Conservation (phyloP, 2,329 filamentous ascomycete genomes). For the Onygenales sp. region DNA sequence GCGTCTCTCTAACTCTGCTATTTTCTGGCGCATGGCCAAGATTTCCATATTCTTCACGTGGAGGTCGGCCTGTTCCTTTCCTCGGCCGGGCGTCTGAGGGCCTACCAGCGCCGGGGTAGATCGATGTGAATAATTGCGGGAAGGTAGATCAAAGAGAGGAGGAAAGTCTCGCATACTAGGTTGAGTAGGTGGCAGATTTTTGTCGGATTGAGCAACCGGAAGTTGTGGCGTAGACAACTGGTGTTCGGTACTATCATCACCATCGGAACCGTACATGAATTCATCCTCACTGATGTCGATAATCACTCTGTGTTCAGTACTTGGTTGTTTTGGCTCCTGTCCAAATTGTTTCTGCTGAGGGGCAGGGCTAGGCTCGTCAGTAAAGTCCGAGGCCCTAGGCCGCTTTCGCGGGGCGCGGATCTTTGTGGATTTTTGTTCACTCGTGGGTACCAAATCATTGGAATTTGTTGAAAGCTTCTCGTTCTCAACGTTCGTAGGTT, state of each 20-base stretch:
- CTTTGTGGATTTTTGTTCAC: slow-evolving; percentile 7
- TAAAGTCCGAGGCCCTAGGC: slow-evolving; percentile 59
- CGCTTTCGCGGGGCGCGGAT: slow-evolving; percentile 40
- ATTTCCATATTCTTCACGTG: slow-evolving; percentile 41
- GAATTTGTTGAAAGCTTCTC: not conserved
- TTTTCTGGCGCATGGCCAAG: slow-evolving; percentile 37
- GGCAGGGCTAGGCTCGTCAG: slow-evolving; percentile 41
- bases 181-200: slow-evolving; percentile 16
- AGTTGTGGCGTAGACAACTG: slow-evolving; percentile 20
- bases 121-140: slow-evolving; percentile 35
- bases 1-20: slow-evolving; percentile 38
- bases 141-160: slow-evolving; percentile 39
- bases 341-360: slow-evolving; percentile 53
- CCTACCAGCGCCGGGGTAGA: slow-evolving; percentile 24
- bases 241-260: not conserved
- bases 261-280: slow-evolving; percentile 12
- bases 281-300: slow-evolving; percentile 80
- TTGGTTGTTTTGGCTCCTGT: slow-evolving; percentile 32
- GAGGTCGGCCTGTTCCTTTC: slow-evolving; percentile 34
- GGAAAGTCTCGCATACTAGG: slow-evolving; percentile 37
- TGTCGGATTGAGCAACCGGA: slow-evolving; percentile 2
- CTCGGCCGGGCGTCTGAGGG: slow-evolving; percentile 27
- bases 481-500: not conserved
- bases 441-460: not conserved
- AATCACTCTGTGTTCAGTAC: slow-evolving; percentile 55